Percentiles rank a stretch among this genome's conserved stretches.
Conservation (phyloP, 805 yeast species). For the Ogataea naganishii region DNA sequence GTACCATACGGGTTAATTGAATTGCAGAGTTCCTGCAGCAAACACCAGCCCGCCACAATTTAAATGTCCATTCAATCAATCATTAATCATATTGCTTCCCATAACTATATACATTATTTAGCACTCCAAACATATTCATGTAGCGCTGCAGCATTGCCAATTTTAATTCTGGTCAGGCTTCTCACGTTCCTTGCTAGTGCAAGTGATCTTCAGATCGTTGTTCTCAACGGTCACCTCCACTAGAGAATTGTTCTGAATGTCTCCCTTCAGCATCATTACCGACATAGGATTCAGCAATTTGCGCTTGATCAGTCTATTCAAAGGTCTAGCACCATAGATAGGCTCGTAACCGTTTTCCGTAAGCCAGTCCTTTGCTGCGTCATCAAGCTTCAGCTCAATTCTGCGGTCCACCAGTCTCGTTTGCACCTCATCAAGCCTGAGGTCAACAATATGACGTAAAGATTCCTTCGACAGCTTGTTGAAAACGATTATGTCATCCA, state of each 20-base stretch:
- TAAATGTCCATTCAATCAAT: too few relatives aligned
- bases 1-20: too few relatives aligned
- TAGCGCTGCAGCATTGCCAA: too few relatives aligned
- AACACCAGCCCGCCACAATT: too few relatives aligned
- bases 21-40: too few relatives aligned
- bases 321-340: constrained; percentile 91
- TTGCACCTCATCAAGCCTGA: constrained; percentile 74
- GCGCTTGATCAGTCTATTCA: constrained; percentile 84
- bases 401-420: constrained; percentile 73
- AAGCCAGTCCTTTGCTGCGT: constrained; percentile 67
- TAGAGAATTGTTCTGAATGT: constrained; percentile 49
- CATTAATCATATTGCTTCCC: too few relatives aligned
- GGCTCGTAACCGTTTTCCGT: constrained; percentile 86
- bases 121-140: too few relatives aligned
- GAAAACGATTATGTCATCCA: constrained; percentile 90
- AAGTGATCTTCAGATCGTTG: constrained; percentile 21
- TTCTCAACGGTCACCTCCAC: constrained; percentile 40
- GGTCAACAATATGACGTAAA: constrained; percentile 72
- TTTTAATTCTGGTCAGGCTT: too few relatives aligned
- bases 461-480: constrained; percentile 78
- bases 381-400: constrained; percentile 44
- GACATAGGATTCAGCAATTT: constrained; percentile 86
- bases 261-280: constrained; percentile 67
- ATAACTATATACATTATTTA: too few relatives aligned
- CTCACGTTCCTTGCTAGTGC: too few relatives aligned